These are phyloP conservation scores for Spizellomyces sp. DNA, from an alignment of 192 early-diverging fungal species.

Conservation along the genomic window DNA sequence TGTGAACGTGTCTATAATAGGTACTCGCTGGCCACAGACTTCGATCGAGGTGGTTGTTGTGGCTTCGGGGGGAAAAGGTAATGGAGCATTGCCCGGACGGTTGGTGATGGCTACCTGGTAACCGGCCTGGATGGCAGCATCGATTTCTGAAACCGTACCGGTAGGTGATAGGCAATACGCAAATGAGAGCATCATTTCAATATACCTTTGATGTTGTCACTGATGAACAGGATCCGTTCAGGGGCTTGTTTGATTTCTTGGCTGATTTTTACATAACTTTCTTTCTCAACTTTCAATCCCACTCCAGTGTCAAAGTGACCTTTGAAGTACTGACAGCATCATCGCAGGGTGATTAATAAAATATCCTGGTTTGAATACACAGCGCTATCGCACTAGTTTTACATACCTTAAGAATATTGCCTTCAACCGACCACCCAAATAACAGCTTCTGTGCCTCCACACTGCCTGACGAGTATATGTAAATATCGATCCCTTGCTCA, in stretches of 20 bases:
- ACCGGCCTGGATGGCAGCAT: slow-evolving; percentile 73
- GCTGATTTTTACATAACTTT: slow-evolving; percentile 78
- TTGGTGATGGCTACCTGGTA: slow-evolving; percentile 69
- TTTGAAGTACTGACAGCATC: slow-evolving; percentile 59
- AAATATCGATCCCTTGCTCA: slow-evolving; percentile 61
- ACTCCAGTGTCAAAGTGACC: slow-evolving; percentile 94
- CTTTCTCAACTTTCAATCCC: slow-evolving; percentile 72
- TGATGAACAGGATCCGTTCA: slow-evolving; percentile 77
- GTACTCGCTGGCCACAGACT: slow-evolving; percentile 3
- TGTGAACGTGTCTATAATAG: slow-evolving; percentile 34
- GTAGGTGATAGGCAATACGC: background rate
- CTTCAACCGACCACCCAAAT: slow-evolving; percentile 81
- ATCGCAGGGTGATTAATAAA: background rate
- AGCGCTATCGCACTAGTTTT: slow-evolving; percentile 34
- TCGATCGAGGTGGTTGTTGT: slow-evolving; percentile 3
- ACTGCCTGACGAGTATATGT: slow-evolving; percentile 97
- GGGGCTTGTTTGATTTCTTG: slow-evolving; percentile 59
- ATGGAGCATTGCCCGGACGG: slow-evolving; percentile 75
- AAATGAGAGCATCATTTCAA: background rate
- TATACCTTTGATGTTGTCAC: slow-evolving; percentile 78
- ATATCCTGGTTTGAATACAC: too few relatives aligned
- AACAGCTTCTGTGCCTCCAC: slow-evolving; percentile 92
- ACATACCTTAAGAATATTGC: slow-evolving; percentile 58
- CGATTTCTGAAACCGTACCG: slow-evolving; percentile 58
- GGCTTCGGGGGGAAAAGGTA: slow-evolving; percentile 29